Base-by-base conservation (phyloP, 2,329 filamentous ascomycete species). In the Aspergillus niger region DNA sequence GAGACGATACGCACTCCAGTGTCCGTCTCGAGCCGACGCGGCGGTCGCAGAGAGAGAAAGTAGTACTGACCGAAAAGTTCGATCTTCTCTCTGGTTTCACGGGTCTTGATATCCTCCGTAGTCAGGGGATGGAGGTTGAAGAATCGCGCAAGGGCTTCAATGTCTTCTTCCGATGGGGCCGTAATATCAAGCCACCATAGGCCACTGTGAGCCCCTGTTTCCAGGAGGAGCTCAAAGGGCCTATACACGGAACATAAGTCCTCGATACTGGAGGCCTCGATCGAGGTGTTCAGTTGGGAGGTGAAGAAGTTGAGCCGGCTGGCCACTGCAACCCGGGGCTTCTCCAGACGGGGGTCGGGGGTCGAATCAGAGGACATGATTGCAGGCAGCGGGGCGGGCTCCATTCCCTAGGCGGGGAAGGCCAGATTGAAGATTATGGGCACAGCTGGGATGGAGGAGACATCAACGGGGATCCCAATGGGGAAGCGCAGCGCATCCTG, bases 161-260 rank as follows among this genome's bases (percentile, higher is more conserved):
- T 88, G 72, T 97, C 94, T 60, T 94, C 91, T 68, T 91, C 89
- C 1, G 89, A 91, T 1, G 93, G 91, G 64, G 90, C 91, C 71
- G 92, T 90, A 75, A 96, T 89, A 71, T 98, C 95, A 51, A 98
- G 83, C 94, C 94, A 98, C 92, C 92, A 97, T n/a, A 96, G 91
- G 64, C 92, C 92, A 67, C 91, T 81, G 44, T 85, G 80, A 8
- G 80, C 79, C 26, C 82, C 83, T 22, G 65, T 64, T 17, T 69
- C 68, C 17, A 68, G 43, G 5, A 86, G 81, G 63, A 85, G 85
- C 72, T 90, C 88, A 65, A 97, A 89, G 57, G 90, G 89, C 72
- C 96, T 92, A 8, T 91, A 92, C 2, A 92, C 90, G 57, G 94
- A 86, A 3, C 96, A 85, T 5, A 97, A 84, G 63, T 91, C 91